Evolutionary conservation across 2,329 filamentous ascomycete genomes (phyloP), one percentile per base, ranked within the genome.

Genomic region (Aureobasidium leucospermi): DNA sequence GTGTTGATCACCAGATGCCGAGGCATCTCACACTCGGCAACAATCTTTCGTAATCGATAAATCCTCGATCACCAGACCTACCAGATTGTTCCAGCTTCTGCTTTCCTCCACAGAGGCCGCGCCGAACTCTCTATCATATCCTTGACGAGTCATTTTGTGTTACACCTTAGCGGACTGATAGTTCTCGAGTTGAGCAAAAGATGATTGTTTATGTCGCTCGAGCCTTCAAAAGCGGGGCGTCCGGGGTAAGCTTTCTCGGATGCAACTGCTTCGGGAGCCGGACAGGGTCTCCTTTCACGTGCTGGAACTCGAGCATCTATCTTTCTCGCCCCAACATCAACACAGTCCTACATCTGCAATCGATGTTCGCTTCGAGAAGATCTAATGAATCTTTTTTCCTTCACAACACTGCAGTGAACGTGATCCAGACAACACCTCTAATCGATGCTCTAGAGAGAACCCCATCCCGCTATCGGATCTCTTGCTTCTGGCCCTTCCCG

Each of bases 1-100:
- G 34, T 47, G 42, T 57, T 46, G 42, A 57, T 58, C 55, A 58
- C 45, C 43, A 39, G 55, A 58, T 56, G 42, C 55, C 55, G 13
- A 16, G 55, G 55, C 55, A 48, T 49, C 55, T 32, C 9, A 36
- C n/a, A 9, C 41, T 46, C 52, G 16, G 52, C 31, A 45, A 23
- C 31, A 23, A 23, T 42, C 34, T 39, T 16, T 34, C 23, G 23
- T 51, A 38, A 10, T 29, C 10, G 19, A 39, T 31, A 23, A 15
- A 29, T 19, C 19, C 29, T 38, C n/a, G 15, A 8, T 48, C 45
- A 48, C 45, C 19, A 28, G 16, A 38, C 32, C 23, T 23, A 23
- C 23, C 23, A 23, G 23, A 23, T 23, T 23, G 23, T 23, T 23
- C 3, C 3, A 23, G 23, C 23, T 23, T 4, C 23, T 23, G 23